These are phyloP conservation scores for Rhododendron kiyosumense DNA, from an alignment of 148 eudicot species.

Conservation along the genomic window DNA sequence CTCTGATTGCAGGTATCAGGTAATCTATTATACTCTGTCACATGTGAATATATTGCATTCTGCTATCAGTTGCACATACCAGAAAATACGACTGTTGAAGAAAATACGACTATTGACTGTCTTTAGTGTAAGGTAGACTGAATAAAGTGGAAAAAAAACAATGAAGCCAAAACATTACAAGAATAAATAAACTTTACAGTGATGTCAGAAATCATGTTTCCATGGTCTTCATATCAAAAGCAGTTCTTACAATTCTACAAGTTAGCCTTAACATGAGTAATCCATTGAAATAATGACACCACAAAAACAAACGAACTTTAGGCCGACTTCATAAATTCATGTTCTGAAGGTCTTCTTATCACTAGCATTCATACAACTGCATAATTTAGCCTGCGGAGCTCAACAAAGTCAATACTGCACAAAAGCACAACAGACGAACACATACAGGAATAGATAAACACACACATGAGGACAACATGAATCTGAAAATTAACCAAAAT, in stretches of 20 bases:
- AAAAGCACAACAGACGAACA: background rate
- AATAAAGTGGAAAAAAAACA: background rate
- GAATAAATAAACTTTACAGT: background rate
- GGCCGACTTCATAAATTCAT: too few species aligned
- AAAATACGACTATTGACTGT: background rate
- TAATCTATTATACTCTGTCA: background rate
- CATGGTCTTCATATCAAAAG: background rate
- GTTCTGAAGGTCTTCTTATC: background rate
- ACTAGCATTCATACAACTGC: background rate
- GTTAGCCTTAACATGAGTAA: background rate
- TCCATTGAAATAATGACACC: background rate
- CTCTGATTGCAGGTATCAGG: background rate
- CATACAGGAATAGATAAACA: background rate
- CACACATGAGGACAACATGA: background rate
- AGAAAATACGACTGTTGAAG: background rate
- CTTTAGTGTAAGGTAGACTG: background rate
- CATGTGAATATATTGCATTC: background rate
- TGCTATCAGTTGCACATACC: background rate
- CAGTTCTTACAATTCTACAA: background rate
- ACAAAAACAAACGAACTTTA: background rate
- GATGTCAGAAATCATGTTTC: background rate
- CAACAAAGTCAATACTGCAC: background rate
- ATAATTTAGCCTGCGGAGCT: background rate
- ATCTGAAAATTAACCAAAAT: background rate
- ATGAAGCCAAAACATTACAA: background rate